Conservation (phyloP, 1,284 basidiomycete species). For the Vanrija sp. region DNA sequence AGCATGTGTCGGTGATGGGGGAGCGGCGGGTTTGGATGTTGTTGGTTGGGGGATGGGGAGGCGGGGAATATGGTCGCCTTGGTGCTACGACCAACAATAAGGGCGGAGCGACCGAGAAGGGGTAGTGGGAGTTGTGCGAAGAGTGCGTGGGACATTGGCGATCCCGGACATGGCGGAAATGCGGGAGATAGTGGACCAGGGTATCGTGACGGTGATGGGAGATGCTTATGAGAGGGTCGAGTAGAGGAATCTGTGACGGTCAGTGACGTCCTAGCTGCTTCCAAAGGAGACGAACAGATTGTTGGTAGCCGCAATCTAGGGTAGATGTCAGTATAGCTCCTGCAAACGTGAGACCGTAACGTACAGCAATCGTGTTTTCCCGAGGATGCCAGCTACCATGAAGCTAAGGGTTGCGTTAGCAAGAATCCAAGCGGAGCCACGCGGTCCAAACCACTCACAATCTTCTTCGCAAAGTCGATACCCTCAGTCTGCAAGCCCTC, state of each 20-base stretch:
- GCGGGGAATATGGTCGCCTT: background rate
- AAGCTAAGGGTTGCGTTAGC: slow-evolving; percentile 45
- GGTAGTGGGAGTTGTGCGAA: background rate
- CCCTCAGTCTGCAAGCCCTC: slow-evolving; percentile 85
- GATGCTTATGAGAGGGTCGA: slow-evolving; percentile 42
- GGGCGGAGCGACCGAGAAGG: background rate
- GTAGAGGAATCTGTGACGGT: slow-evolving; percentile 42
- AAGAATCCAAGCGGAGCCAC: slow-evolving; percentile 13
- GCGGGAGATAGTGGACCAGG: slow-evolving; percentile 1
- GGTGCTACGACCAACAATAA: slow-evolving; percentile 1
- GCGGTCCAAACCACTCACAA: slow-evolving; percentile 51
- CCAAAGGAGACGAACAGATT: slow-evolving; percentile 58
- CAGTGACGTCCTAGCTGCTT: background rate
- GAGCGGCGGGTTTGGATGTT: background rate
- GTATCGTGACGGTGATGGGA: background rate
- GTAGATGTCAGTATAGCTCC: slow-evolving; percentile 6
- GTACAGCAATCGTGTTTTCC: slow-evolving; percentile 93
- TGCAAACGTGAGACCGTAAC: slow-evolving; percentile 40
- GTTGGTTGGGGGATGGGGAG: background rate
- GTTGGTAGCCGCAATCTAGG: slow-evolving; percentile 87
- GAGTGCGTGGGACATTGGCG: background rate
- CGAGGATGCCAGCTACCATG: slow-evolving; percentile 96
- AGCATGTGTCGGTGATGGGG: no score
- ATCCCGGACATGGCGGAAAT: slow-evolving; percentile 6
- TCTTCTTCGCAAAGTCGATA: slow-evolving; percentile 99